Percentiles rank a stretch among this genome's conserved stretches.
phyloP scores from a whole-genome alignment of 2,329 filamentous ascomycete species.

The Taxawa tesnikishii region DNA sequence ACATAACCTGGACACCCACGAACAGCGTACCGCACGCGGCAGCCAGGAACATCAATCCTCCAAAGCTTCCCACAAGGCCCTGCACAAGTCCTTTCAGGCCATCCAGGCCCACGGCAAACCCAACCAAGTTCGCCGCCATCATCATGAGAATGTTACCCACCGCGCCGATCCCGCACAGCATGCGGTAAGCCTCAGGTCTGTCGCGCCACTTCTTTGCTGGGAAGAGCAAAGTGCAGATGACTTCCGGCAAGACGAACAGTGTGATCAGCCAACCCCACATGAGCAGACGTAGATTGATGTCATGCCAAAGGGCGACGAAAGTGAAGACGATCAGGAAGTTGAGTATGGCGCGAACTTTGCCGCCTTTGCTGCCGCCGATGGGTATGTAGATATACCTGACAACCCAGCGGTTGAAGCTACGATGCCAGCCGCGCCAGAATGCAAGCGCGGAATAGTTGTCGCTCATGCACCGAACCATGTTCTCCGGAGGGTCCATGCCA shows the following conservation, averaged over 20 bases:
- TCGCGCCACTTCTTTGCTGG: slow-evolving; percentile 60
- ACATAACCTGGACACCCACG: slow-evolving; percentile 85
- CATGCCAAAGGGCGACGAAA: slow-evolving; percentile 96
- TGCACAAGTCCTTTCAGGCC: slow-evolving; percentile 65
- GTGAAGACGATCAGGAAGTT: slow-evolving; percentile 85
- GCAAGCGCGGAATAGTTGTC: slow-evolving; percentile 84
- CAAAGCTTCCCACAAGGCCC: slow-evolving; percentile 64
- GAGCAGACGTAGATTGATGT: slow-evolving; percentile 79
- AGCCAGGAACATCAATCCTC: slow-evolving; percentile 61
- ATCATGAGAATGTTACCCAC: slow-evolving; percentile 85
- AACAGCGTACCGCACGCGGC: slow-evolving; percentile 65
- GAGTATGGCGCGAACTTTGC: slow-evolving; percentile 47
- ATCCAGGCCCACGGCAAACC: slow-evolving; percentile 85
- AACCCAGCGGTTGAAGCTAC: slow-evolving; percentile 88
- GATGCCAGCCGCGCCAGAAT: slow-evolving; percentile 96
- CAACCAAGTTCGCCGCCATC: slow-evolving; percentile 89
- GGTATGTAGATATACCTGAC: slow-evolving; percentile 90
- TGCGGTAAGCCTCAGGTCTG: slow-evolving; percentile 59
- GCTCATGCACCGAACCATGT: slow-evolving; percentile 94
- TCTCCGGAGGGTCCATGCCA: slow-evolving; percentile 88
- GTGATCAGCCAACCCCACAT: slow-evolving; percentile 97
- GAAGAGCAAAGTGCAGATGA: slow-evolving; percentile 59
- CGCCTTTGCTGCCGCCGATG: slow-evolving; percentile 61
- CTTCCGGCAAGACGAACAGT: slow-evolving; percentile 84
- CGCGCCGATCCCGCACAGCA: slow-evolving; percentile 68